Evolutionary conservation across 2,329 filamentous ascomycete species (phyloP).

Genomic region (Aspergillus viridinutans): DNA sequence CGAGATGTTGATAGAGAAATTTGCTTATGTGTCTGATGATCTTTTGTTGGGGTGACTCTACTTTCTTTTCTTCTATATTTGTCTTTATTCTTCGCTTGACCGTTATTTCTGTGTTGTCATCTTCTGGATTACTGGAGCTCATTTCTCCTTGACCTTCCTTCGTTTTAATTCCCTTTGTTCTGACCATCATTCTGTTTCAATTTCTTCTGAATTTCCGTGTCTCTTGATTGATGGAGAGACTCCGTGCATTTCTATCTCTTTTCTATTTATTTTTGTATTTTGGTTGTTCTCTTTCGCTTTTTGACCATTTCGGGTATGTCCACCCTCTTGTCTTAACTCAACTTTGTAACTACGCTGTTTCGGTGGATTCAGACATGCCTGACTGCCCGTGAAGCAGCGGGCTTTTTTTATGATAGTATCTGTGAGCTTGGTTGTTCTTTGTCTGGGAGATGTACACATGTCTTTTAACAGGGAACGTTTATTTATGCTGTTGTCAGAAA

Average conservation of each 20-base stretch:
- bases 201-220: neutral
- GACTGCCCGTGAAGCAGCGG: neutral
- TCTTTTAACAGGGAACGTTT: neutral
- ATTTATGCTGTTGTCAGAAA: neutral
- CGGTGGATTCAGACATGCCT: neutral
- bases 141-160: neutral
- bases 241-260: neutral
- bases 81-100: neutral
- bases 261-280: neutral
- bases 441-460: neutral
- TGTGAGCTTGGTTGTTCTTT: neutral
- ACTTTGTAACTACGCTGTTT: neutral
- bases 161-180: neutral
- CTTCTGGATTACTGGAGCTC: neutral
- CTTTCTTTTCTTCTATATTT: neutral
- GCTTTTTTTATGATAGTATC: neutral
- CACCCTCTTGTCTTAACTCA: neutral
- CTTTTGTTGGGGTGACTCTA: neutral
- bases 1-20: neutral
- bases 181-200: neutral
- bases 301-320: neutral
- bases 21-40: neutral
- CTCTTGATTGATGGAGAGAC: slow-evolving; percentile 3
- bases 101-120: neutral
- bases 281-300: neutral